These are phyloP conservation scores for Phytophthora parvispora DNA, from an alignment of 352 stramenopile genomes.

Conservation along the genomic window DNA sequence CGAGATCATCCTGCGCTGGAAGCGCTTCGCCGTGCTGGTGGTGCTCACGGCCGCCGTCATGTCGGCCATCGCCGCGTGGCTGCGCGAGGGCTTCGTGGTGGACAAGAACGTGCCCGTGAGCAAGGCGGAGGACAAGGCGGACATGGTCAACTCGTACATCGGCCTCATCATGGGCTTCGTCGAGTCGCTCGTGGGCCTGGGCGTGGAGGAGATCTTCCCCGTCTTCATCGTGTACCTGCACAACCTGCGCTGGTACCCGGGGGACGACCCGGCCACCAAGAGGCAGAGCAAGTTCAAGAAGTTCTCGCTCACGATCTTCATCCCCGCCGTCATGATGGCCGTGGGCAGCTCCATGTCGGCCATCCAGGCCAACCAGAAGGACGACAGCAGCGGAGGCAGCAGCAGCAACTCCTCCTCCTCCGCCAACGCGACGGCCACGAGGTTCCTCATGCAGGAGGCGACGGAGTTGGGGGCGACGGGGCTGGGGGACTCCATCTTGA, in stretches of 20 bases:
- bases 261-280: constrained; percentile 55
- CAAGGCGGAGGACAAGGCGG: constrained; percentile 39
- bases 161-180: constrained; percentile 72
- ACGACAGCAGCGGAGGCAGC: constrained; percentile 20
- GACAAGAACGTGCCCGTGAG: constrained; percentile 18
- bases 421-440: constrained; percentile 17
- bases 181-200: constrained; percentile 56
- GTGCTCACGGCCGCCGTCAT: constrained; percentile 51
- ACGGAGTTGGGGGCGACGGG: constrained; percentile 6
- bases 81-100: constrained; percentile 54
- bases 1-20: constrained; percentile 75
- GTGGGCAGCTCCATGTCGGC: constrained; percentile 62
- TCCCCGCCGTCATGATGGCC: constrained; percentile 37
- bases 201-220: constrained; percentile 62
- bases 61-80: constrained; percentile 44
- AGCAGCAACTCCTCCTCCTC: neutral
- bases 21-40: constrained; percentile 62
- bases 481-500: constrained; percentile 36
- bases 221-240: constrained; percentile 75
- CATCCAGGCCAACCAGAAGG: constrained; percentile 67
- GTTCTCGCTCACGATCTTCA: constrained; percentile 65
- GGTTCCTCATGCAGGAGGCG: constrained; percentile 40
- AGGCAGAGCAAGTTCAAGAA: constrained; percentile 68
- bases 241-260: constrained; percentile 65
- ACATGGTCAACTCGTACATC: constrained; percentile 65